These are phyloP conservation scores for Borealophlyctis nickersoniae DNA, from an alignment of 192 early-diverging fungal species.

Conservation along the genomic window DNA sequence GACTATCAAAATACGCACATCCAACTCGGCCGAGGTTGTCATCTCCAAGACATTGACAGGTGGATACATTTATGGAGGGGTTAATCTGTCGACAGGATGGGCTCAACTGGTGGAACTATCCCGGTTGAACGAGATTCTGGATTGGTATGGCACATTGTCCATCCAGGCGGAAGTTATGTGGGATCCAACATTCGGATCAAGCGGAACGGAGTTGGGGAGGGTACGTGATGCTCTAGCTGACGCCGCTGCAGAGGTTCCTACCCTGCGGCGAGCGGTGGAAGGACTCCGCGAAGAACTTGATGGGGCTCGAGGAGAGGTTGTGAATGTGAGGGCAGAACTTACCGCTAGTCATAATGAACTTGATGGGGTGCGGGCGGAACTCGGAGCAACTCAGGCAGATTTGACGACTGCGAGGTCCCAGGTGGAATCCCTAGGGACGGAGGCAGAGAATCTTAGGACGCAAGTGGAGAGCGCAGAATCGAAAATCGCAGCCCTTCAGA, in stretches of 20 bases:
- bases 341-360: constrained; percentile 1
- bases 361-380: background rate
- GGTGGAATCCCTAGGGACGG: background rate
- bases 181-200: constrained; percentile 30
- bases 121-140: constrained; percentile 17
- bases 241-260: background rate
- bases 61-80: constrained; percentile 34
- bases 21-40: constrained; percentile 10
- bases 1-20: constrained; percentile 31
- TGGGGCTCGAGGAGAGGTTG: background rate
- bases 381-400: background rate
- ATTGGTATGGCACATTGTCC: constrained; percentile 24
- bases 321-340: constrained; percentile 13
- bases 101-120: constrained; percentile 17
- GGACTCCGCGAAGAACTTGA: constrained; percentile 14
- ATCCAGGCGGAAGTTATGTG: constrained; percentile 40
- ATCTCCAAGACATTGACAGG: constrained; percentile 41
- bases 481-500: constrained; percentile 7
- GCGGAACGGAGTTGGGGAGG: constrained; percentile 13
- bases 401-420: constrained; percentile 4
- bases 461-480: constrained; percentile 6
- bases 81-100: constrained; percentile 28
- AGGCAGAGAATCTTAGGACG: background rate
- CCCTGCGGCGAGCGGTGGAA: background rate
- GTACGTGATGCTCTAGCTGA: constrained; percentile 7